phyloP scores from a whole-genome alignment of 352 stramenopile genomes.

The Phytophthora fragariae region DNA sequence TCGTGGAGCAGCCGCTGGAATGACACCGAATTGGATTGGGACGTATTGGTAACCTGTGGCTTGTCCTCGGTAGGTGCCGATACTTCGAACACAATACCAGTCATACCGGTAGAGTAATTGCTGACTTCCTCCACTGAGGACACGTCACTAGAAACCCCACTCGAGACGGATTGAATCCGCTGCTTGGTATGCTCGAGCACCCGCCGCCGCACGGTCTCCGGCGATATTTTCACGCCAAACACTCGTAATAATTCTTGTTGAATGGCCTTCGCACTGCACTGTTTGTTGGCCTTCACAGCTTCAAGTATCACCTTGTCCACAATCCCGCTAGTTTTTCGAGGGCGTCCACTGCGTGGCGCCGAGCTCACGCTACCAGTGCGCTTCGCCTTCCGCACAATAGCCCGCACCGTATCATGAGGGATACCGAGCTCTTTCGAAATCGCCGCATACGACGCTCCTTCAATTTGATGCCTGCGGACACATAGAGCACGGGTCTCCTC shows the following conservation, averaged over 20 bases:
- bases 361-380: slow-evolving; percentile 62
- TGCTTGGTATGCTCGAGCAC: slow-evolving; percentile 65
- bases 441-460: slow-evolving; percentile 60
- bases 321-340: slow-evolving; percentile 71
- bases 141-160: slow-evolving; percentile 14
- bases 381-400: slow-evolving; percentile 73
- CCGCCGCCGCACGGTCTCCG: slow-evolving; percentile 65
- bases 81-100: not conserved
- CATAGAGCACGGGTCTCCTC: slow-evolving; percentile 60
- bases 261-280: slow-evolving; percentile 69
- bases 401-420: slow-evolving; percentile 63
- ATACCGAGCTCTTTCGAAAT: slow-evolving; percentile 68
- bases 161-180: slow-evolving; percentile 24
- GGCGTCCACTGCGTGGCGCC: slow-evolving; percentile 62
- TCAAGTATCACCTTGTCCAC: slow-evolving; percentile 78
- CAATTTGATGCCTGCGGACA: slow-evolving; percentile 58
- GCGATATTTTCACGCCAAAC: slow-evolving; percentile 68
- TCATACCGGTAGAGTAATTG: not conserved
- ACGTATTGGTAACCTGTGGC: not conserved
- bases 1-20: slow-evolving; percentile 29
- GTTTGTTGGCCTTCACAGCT: slow-evolving; percentile 57
- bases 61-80: not conserved
- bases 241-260: slow-evolving; percentile 60
- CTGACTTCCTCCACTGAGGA: not conserved
- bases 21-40: slow-evolving; percentile 15